phyloP scores from a whole-genome alignment of 768 basidiomycete genomes.

The Rhodosporidiobolus odoratus region DNA sequence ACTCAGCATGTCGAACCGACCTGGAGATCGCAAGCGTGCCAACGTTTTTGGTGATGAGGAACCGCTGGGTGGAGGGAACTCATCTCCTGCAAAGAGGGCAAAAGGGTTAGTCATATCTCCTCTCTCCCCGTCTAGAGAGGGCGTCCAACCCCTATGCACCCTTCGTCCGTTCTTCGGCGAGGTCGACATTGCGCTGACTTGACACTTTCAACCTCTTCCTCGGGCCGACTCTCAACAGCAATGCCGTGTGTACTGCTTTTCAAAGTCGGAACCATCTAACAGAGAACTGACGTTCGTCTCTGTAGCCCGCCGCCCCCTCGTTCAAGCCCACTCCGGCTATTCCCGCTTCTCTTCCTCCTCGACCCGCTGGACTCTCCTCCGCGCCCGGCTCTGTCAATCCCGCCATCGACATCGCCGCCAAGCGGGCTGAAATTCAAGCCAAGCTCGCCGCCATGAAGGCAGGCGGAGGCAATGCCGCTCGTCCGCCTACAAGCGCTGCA shows the following conservation, averaged over 20 bases:
- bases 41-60: slow-evolving; percentile 32
- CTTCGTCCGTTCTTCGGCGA: not conserved
- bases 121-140: not conserved
- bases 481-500: slow-evolving; percentile 41
- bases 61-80: not conserved
- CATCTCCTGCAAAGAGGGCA: slow-evolving; percentile 24
- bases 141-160: not conserved
- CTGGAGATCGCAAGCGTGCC: slow-evolving; percentile 26
- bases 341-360: slow-evolving; percentile 17
- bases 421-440: slow-evolving; percentile 58
- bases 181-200: not conserved
- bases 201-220: not conserved
- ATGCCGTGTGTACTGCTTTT: slow-evolving; percentile 14
- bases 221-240: not conserved
- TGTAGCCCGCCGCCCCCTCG: slow-evolving; percentile 18
- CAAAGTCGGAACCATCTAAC: no score
- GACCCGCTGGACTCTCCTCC: slow-evolving; percentile 11
- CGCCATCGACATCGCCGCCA: slow-evolving; percentile 73
- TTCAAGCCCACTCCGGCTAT: slow-evolving; percentile 24
- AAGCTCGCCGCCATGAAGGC: slow-evolving; percentile 39
- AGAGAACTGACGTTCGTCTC: not conserved
- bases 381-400: slow-evolving; percentile 42
- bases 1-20: not conserved
- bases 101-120: slow-evolving; percentile 24
- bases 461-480: slow-evolving; percentile 43